Percentiles rank a stretch among this genome's conserved stretches.
phyloP scores from a whole-genome alignment of 345 rosid species.

The Populus deltoides region DNA sequence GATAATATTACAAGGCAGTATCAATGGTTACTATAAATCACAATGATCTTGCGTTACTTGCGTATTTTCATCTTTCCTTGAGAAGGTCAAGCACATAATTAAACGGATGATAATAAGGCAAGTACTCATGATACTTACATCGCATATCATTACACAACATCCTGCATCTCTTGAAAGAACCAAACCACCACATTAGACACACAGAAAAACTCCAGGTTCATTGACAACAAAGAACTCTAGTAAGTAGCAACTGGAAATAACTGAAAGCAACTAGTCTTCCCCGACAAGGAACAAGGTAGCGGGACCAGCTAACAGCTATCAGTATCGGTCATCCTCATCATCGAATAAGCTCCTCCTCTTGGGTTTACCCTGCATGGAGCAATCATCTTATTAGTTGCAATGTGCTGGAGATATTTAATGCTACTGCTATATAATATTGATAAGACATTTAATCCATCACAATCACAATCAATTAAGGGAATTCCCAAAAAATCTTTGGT shows the following conservation, averaged over 20 bases:
- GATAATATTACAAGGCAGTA: too few relatives aligned
- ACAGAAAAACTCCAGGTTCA: neutral
- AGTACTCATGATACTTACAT: constrained; percentile 15
- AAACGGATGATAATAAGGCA: neutral
- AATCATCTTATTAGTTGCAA: neutral
- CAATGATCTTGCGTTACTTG: too few relatives aligned
- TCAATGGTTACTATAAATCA: too few relatives aligned
- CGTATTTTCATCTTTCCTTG: neutral
- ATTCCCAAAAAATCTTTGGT: too few relatives aligned
- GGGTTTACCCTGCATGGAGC: constrained; percentile 53
- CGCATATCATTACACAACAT: neutral
- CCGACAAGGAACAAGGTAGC: neutral
- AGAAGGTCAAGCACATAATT: neutral
- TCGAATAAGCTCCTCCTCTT: constrained; percentile 27
- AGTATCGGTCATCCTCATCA: constrained; percentile 31
- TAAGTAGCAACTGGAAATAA: too few relatives aligned
- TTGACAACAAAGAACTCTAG: neutral
- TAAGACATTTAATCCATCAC: neutral
- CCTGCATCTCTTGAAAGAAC: constrained; percentile 6
- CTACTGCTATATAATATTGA: neutral
- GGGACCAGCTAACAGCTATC: neutral
- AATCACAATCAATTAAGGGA: neutral
- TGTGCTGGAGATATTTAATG: neutral
- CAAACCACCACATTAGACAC: neutral
- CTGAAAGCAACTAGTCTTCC: neutral